Evolutionary conservation across 2,329 filamentous ascomycete species (phyloP).

Genomic region (Aureobasidium sp.): DNA sequence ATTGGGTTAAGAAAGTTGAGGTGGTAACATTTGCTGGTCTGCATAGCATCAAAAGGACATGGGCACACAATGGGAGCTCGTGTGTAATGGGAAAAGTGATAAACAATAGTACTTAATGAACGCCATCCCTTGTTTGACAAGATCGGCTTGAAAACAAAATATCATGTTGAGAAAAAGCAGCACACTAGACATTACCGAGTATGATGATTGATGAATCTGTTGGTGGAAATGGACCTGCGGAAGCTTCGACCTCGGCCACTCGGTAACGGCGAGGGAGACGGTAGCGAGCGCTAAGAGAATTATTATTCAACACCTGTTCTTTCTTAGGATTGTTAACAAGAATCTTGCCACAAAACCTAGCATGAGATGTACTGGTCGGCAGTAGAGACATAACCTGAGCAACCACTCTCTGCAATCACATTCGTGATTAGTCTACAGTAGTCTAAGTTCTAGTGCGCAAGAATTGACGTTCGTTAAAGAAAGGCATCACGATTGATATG

Average conservation of each 20-base stretch:
- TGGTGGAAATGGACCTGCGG: background rate
- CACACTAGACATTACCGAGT: constrained; percentile 3
- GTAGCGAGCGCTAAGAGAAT: background rate
- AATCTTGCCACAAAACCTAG: background rate
- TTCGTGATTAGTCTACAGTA: background rate
- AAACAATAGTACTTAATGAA: constrained; percentile 10
- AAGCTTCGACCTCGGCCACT: constrained; percentile 3
- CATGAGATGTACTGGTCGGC: background rate
- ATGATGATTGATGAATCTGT: background rate
- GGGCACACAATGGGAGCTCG: background rate
- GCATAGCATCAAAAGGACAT: constrained; percentile 11
- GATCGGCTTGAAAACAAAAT: no score
- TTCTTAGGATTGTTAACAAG: background rate
- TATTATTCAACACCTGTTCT: background rate
- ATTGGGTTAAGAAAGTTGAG: background rate
- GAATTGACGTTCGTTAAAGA: no score
- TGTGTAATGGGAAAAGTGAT: constrained; percentile 5
- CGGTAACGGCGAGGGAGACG: background rate
- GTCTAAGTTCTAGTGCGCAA: no score
- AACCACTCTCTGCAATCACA: background rate
- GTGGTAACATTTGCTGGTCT: constrained; percentile 7
- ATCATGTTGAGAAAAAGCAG: background rate
- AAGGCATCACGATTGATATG: background rate
- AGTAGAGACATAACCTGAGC: background rate
- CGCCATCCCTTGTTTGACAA: background rate